Base-by-base conservation (phyloP, 495 filamentous ascomycete species). In the Parathielavia hyrcaniae region DNA sequence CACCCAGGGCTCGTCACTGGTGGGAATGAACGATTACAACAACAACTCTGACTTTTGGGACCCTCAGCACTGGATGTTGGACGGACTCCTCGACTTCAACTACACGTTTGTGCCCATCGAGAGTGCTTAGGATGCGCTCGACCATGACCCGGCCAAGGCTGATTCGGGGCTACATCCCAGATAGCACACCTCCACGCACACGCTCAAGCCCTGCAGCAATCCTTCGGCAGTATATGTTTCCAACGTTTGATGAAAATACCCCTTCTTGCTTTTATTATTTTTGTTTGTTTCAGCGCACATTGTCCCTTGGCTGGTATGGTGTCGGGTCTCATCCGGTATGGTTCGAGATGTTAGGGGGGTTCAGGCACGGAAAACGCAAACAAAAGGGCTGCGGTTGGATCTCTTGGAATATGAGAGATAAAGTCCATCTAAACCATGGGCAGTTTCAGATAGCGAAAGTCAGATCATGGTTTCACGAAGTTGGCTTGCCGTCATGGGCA, bases 11-110 rank as follows among this genome's bases (percentile, higher is more conserved):
- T 60, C 78, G 58, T 30, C 26, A 30, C 69, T 77, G 49, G 50
- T 78, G 35, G 64, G 67, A 8, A 64, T 72, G 48, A 69, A 74
- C 69, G 69, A 73, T 68, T 82, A 86, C 69, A 77, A 84, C 62
- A 80, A 84, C 64, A 85, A 82, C 55, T 90, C 89, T 70, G 88
- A 91, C 64, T 85, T 91, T 44, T 95, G 90, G 67, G 91, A 96
- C 73, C 88, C 90, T 1, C 74, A 95, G 65, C 88, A 90, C 69
- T 95, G 91, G 90, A 86, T 91, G 75, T 77, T 96, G 48, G 90
- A 96, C 65, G 87, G 87, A 20, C 73, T 91, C 51, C 79, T 90
- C 55, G 88, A 92, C 68, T 84, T 93, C 65, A 89, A 89, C 53
- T 89, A 87, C 69, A 75, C 73, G 4, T 83, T 75, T 64, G 73